phyloP scores from a whole-genome alignment of 2,329 filamentous ascomycete genomes.

The Aspergillus melleus region DNA sequence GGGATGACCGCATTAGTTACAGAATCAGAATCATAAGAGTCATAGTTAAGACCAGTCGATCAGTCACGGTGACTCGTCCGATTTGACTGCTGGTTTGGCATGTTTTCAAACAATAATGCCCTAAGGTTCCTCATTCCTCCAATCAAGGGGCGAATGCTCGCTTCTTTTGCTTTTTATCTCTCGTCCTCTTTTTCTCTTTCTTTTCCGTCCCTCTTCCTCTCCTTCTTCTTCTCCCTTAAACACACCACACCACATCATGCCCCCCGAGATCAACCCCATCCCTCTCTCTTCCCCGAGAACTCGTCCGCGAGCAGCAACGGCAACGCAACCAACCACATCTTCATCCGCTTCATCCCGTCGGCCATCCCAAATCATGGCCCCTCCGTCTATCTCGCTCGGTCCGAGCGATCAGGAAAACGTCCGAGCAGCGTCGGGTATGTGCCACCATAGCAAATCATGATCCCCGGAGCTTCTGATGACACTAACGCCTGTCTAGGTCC shows the following conservation, averaged over 20 bases:
- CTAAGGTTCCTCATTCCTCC: neutral
- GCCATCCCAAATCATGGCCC: constrained; percentile 50
- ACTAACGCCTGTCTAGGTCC: constrained; percentile 55
- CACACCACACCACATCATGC: constrained; percentile 37
- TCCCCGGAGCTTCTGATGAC: neutral
- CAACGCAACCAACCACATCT: constrained; percentile 27
- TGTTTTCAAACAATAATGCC: neutral
- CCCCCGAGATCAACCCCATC: constrained; percentile 51
- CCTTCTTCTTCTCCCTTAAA: neutral
- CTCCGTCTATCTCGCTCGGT: constrained; percentile 34
- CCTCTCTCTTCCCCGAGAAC: constrained; percentile 35
- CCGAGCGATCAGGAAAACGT: constrained; percentile 38
- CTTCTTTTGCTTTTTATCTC: neutral
- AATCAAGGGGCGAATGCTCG: neutral
- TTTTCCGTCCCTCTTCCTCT: neutral
- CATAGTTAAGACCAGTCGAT: neutral
- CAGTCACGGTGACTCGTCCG: neutral
- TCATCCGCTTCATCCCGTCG: constrained; percentile 47
- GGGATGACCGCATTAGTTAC: neutral
- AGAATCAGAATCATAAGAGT: no score
- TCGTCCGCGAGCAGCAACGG: constrained; percentile 32
- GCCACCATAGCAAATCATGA: neutral
- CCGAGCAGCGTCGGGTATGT: constrained; percentile 42
- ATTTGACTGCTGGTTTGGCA: neutral
- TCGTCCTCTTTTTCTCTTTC: neutral